phyloP scores from a whole-genome alignment of 2,329 filamentous ascomycete genomes.

The Domatiomyces globalis region DNA sequence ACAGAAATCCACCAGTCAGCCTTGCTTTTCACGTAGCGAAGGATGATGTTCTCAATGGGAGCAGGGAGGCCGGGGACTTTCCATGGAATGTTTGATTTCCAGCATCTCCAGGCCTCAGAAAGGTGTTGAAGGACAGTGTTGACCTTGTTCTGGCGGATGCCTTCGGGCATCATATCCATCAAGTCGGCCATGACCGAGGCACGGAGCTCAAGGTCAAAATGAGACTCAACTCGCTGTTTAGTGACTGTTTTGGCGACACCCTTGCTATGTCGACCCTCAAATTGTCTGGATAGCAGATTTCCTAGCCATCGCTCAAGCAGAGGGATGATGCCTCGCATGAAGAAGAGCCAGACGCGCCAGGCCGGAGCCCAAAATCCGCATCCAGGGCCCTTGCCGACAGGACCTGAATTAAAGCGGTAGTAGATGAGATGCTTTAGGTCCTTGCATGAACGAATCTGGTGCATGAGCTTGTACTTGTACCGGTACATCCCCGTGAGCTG shows the following conservation, averaged over 20 bases:
- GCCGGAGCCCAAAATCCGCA: constrained; percentile 99
- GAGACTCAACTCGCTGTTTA: constrained; percentile 96
- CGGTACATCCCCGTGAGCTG: constrained; percentile 98
- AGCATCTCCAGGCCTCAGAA: constrained; percentile 96
- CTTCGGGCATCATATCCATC: constrained; percentile 99
- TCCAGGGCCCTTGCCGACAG: constrained; percentile 91
- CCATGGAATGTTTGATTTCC: constrained; percentile 99
- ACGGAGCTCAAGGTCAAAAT: constrained; percentile 92
- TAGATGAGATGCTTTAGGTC: constrained; percentile 98
- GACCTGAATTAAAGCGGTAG: constrained; percentile 93
- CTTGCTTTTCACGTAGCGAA: constrained; percentile 97
- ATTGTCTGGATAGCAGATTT: constrained; percentile 90
- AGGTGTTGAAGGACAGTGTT: constrained; percentile 95
- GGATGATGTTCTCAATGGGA: constrained; percentile 95
- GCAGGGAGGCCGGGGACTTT: constrained; percentile 94
- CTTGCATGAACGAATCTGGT: constrained; percentile 97
- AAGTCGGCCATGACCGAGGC: constrained; percentile 98
- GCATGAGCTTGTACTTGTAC: constrained; percentile 99
- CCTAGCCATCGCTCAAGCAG: constrained; percentile 94
- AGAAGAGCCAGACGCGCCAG: constrained; percentile 98
- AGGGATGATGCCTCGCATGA: constrained; percentile 96
- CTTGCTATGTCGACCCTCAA: constrained; percentile 96
- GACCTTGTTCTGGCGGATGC: constrained; percentile 98
- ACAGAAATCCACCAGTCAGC: constrained; percentile 99
- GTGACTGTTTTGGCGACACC: constrained; percentile 98